Evolutionary conservation across 108 stramenopile species (phyloP).

Genomic region (Fragilaria crotonensis): DNA sequence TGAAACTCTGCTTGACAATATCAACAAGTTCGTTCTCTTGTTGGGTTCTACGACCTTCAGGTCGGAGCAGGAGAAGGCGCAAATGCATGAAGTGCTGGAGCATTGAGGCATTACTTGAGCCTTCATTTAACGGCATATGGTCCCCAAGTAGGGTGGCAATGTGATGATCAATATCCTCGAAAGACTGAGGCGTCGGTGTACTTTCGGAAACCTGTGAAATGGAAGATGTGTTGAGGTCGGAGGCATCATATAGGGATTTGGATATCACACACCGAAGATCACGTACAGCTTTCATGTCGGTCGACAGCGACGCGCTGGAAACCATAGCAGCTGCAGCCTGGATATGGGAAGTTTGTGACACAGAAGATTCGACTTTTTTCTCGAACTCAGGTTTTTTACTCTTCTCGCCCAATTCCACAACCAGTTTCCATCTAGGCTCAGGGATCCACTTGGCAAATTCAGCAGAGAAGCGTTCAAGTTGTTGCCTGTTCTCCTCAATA

Average conservation of each 20-base stretch:
- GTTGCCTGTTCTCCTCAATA: constrained; percentile 23
- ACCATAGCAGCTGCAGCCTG: too few relatives aligned
- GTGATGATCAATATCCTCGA: constrained; percentile 34
- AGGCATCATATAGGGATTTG: too few relatives aligned
- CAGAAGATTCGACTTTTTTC: too few relatives aligned
- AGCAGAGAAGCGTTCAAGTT: constrained; percentile 22
- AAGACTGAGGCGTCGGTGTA: neutral
- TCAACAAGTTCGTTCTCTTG: constrained; percentile 47
- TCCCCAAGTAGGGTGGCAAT: constrained; percentile 57
- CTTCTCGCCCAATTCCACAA: constrained; percentile 39
- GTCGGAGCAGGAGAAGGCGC: constrained; percentile 54
- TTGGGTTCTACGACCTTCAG: constrained; percentile 32
- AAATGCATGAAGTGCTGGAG: constrained; percentile 45
- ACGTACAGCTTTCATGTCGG: too few relatives aligned
- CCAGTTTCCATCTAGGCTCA: constrained; percentile 65
- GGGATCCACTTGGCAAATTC: constrained; percentile 40
- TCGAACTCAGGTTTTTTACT: constrained; percentile 2
- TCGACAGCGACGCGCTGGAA: too few relatives aligned
- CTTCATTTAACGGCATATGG: constrained; percentile 39
- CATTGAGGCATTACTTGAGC: neutral
- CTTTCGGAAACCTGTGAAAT: neutral
- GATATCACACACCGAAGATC: too few relatives aligned
- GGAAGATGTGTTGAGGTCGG: too few relatives aligned
- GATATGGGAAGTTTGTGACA: too few relatives aligned
- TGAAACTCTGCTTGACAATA: constrained; percentile 50